These are phyloP conservation scores for Neofusicoccum cordaticola DNA, from an alignment of 2,329 filamentous ascomycete genomes.

Conservation along the genomic window DNA sequence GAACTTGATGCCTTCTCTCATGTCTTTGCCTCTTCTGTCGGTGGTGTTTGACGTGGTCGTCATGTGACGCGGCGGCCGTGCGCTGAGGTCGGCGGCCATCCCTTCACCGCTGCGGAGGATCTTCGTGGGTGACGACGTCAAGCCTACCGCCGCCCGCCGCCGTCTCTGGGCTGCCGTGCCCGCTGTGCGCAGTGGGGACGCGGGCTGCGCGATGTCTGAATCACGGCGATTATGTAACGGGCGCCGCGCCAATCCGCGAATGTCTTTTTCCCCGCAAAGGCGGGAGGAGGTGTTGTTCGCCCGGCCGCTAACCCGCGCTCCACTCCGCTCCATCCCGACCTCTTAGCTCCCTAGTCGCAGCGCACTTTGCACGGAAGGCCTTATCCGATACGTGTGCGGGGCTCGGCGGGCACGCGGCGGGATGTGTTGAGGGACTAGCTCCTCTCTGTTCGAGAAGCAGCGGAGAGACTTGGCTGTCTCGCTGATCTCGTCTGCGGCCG, in stretches of 20 bases:
- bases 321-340: slow-evolving; percentile 3
- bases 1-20: slow-evolving; percentile 23
- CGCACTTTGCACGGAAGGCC: neutral
- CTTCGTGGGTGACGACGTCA: neutral
- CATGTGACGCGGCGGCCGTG: slow-evolving; percentile 2
- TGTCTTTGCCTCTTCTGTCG: neutral
- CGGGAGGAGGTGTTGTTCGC: neutral
- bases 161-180: too few species aligned
- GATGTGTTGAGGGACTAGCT: neutral
- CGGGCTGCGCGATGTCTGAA: neutral
- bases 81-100: neutral
- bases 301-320: slow-evolving; percentile 3
- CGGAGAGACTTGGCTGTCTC: neutral
- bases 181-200: too few species aligned
- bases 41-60: slow-evolving; percentile 5
- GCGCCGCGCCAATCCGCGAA: neutral
- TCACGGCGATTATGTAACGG: neutral
- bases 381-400: slow-evolving; percentile 9
- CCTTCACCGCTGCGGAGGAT: slow-evolving; percentile 9
- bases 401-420: neutral
- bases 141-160: neutral
- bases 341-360: neutral
- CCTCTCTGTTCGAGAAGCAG: neutral
- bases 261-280: slow-evolving; percentile 3
- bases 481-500: neutral